Base-by-base conservation (phyloP, 176 grass and related monocot genomes). In the Oropetium thomaeum region DNA sequence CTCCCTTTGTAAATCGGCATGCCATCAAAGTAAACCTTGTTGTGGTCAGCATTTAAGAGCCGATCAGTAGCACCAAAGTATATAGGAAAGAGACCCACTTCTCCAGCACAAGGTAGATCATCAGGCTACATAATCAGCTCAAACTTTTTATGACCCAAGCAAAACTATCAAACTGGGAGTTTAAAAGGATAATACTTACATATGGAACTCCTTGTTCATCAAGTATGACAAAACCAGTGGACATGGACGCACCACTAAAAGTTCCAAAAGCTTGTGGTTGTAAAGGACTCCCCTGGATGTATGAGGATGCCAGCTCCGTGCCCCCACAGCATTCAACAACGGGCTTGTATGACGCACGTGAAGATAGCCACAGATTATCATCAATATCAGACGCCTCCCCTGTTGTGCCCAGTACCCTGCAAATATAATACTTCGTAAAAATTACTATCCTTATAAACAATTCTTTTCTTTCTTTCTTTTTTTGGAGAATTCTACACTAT, bases 1-100 rank as follows among this genome's bases (percentile, higher is more conserved):
- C 71, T 77, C 74, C 86, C 91, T 86, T 66, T 98, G 82, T 94
- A 98, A 72, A 73, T 88, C 5, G 95, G 91, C 95, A 98, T 94
- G 54, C 86, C 91, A 83, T 94, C 91, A 76, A 94, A 98, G 79
- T 98, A 98, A 92, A 92, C 89, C 80, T 90, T 98, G n/a, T 90
- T 61, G 30, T 98, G 79, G 62, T 94, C 87, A 79, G 82, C 86
- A 34, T 98, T 98, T 67, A 98, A 89, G 64, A 94, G 85, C 15
- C 39, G 37, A 67, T 92, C 66, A 58, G 81, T 94, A 80, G 95
- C 88, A 4, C 95, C 91, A 67, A 98, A 77, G 75, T 87, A 90
- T 65, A 86, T 8, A 78, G 95, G 95, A 77, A 98, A 84, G 78
- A 98, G 84, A 55, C 91, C 95, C 45, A 98, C 84, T 84, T 98